These are phyloP conservation scores for Modicella reniformis DNA, from an alignment of 371 early-diverging fungal genomes.

Conservation along the genomic window DNA sequence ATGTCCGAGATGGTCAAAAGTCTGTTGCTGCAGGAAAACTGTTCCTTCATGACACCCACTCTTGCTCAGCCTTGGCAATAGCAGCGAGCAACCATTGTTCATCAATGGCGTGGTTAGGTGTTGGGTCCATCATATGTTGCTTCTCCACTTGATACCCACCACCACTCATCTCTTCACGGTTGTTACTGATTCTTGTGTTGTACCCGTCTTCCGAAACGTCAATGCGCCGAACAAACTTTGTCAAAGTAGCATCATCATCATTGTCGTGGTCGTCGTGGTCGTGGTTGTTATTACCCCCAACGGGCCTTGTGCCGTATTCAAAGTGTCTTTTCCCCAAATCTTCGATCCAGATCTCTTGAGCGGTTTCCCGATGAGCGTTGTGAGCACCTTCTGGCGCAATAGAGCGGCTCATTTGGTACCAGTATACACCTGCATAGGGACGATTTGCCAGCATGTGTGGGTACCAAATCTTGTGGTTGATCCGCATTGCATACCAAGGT, in stretches of 20 bases:
- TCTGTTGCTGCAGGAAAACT: not conserved
- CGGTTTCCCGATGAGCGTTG: constrained; percentile 40
- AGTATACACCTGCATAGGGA: constrained; percentile 33
- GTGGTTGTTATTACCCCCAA: not conserved
- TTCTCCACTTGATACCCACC: not conserved
- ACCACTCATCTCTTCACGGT: not conserved
- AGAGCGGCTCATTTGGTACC: constrained; percentile 27
- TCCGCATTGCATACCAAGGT: constrained; percentile 46
- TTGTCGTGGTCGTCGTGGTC: not conserved
- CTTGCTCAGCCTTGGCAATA: constrained; percentile 7
- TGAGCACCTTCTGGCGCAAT: constrained; percentile 3
- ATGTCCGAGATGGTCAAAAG: no score
- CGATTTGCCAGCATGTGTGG: constrained; percentile 38
- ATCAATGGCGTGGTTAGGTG: not conserved
- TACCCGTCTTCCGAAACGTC: constrained; percentile 18
- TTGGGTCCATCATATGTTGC: constrained; percentile 3
- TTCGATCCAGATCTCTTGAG: constrained; percentile 44
- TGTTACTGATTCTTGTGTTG: not conserved
- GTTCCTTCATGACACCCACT: not conserved
- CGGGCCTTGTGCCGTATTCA: constrained; percentile 29
- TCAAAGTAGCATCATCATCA: not conserved
- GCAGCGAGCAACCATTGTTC: constrained; percentile 6
- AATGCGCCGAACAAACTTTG: not conserved
- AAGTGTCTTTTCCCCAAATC: constrained; percentile 27
- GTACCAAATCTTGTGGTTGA: constrained; percentile 46